Conservation (phyloP, 2,329 filamentous ascomycete genomes). For the Cladosporium oxysporum region DNA sequence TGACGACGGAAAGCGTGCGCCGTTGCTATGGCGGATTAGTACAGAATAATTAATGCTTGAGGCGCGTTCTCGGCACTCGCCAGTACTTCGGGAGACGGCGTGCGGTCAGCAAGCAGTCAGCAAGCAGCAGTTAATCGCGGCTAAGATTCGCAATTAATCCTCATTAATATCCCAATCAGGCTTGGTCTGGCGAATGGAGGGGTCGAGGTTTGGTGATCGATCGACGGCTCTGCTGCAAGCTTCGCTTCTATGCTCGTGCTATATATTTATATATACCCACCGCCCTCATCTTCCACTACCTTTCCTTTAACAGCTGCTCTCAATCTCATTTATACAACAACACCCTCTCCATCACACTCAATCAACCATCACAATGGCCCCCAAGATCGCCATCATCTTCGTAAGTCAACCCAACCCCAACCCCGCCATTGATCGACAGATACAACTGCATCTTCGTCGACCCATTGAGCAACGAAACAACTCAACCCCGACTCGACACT, state of each 20-base stretch:
- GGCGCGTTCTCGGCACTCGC: not conserved
- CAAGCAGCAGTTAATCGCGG: not conserved
- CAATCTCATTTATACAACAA: not conserved
- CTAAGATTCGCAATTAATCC: not conserved
- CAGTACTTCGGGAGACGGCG: not conserved
- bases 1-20: not conserved
- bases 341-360: not conserved
- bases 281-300: not conserved
- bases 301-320: not conserved
- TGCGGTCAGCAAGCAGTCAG: conserved; percentile 12
- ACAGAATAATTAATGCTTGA: not conserved
- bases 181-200: not conserved
- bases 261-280: not conserved
- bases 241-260: not conserved
- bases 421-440: not conserved
- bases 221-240: not conserved
- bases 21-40: conserved; percentile 16
- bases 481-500: not conserved
- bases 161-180: not conserved
- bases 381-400: conserved; percentile 88
- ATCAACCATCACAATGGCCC: conserved; percentile 65
- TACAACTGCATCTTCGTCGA: not conserved
- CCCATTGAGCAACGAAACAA: not conserved
- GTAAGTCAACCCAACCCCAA: conserved; percentile 54
- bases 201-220: conserved; percentile 6